Evolutionary conservation across 805 yeast species (phyloP), one percentile per base, ranked within the genome.

Genomic region (Monosporozyma yasuniensis): DNA sequence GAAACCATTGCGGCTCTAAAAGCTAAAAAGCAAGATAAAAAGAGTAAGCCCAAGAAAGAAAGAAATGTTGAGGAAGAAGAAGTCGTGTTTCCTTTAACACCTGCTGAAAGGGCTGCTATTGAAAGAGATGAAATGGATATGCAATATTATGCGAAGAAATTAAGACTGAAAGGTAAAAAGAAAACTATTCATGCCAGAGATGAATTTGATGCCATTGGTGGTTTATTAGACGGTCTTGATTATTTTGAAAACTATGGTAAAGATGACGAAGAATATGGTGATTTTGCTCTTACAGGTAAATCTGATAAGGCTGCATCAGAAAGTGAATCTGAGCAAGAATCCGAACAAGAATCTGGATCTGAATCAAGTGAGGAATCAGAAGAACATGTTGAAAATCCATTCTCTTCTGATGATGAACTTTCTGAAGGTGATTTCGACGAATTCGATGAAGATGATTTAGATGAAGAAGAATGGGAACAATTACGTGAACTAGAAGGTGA

Each of bases 201-300:
- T 38, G 88, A 80, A 12, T 85, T 84, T 60, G 96, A 88, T 65
- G 77, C 83, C 2, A 72, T 89, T 45, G 96, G 86, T 44, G 95
- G 89, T n/a, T 63, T 89, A 21, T 69, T 89, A 4, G 96, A 87
- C 48, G 96, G 90, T 25, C 56, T 72, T 42, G 75, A 71, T 52
- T 72, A 62, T 56, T 60, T 71, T 50, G 75, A 71, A 46, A 59
- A 65, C 42, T 66, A 61, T 53, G 74, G 66, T 30, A 57, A 48
- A 21, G 59, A 56, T 16, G 64, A 62, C 19, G 68, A 61, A 27
- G 66, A 61, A 11, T 63, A 63, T 42, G 65, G 64, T 34, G 66
- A 60, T n/a, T 56, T 58, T 39, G 66, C 57, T 1, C 39, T 56
- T 16, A 65, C 60, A 41, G 63, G 56, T 4, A 60, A 54, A 3